Conservation (phyloP, 768 basidiomycete species). For the Rhodosporidiobolus sp. region DNA sequence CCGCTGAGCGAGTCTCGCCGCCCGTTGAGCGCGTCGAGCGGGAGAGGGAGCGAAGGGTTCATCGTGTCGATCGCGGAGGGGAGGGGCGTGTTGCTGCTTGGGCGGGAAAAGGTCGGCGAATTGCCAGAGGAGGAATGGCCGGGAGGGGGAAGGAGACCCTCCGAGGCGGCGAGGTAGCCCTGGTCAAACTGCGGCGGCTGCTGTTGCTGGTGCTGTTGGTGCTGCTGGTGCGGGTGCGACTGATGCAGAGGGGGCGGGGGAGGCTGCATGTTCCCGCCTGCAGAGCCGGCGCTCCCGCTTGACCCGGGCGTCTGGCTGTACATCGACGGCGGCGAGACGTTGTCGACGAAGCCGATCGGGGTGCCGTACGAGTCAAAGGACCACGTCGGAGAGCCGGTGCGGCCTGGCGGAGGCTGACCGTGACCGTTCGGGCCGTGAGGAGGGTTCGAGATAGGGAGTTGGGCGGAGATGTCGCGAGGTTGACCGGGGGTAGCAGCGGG, state of each 20-base stretch:
- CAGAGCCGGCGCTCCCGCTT: neutral
- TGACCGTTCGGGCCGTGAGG: too few species aligned
- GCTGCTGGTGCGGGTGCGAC: neutral
- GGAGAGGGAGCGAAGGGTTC: neutral
- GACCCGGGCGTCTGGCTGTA: neutral
- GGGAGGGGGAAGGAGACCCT: neutral
- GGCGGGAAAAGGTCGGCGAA: too few species aligned
- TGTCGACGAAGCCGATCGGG: neutral
- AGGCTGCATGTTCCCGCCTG: neutral
- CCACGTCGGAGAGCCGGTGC: neutral
- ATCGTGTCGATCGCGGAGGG: too few species aligned
- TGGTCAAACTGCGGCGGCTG: too few species aligned
- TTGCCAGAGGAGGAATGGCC: neutral
- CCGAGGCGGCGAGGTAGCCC: too few species aligned
- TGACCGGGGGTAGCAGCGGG: neutral
- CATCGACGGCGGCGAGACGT: neutral
- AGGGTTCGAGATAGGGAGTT: neutral
- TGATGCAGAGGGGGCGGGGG: neutral
- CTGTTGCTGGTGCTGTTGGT: neutral
- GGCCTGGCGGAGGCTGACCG: neutral
- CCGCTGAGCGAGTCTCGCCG: neutral
- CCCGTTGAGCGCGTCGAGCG: too few species aligned
- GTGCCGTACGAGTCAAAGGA: conserved; percentile 13
- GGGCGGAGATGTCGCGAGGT: too few species aligned
- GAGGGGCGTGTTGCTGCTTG: too few species aligned